Evolutionary conservation across 768 basidiomycete genomes (phyloP), one percentile per base, ranked within the genome.

Genomic region (Asterophora parasitica): DNA sequence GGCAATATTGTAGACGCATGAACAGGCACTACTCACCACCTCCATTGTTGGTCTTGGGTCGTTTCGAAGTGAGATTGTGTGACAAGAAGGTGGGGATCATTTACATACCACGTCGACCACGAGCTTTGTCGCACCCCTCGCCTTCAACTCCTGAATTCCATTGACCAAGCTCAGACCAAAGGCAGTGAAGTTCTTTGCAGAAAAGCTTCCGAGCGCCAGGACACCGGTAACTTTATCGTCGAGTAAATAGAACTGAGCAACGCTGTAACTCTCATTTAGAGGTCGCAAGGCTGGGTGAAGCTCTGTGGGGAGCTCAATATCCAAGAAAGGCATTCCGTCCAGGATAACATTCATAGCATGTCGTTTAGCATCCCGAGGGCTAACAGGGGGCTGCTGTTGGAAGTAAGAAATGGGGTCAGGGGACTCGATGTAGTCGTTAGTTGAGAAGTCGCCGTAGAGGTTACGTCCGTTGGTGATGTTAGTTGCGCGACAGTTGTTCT

Each of bases 141-240:
- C 55, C 57, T 74, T 79, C 51, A 82, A 57, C 17, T 65, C 68
- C 41, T 67, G 59, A 42, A 82, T 55, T 4, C 81, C 80, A 19
- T 64, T 54, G 35, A 82, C 51, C 42, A 84, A 57, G 31, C 70
- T 68, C 32, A 57, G 52, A 42, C 71, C 67, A 50, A 81, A 75
- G 4, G 46, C 52, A 30, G 65, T 63, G 51, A 75, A 76, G 46
- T 68, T 68, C 31, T 59, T 62, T 1, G 72, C 76, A 3, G 76
- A 74, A 60, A 82, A 82, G 58, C 78, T 79, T 12, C 79, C 78
- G 5, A 82, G 69, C 3, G 77, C 77, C 20, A 82, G 65, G n/a
- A 81, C 75, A 34, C 81, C 80, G 2, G 78, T 82, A 34, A 61
- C 66, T 26, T 66, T 67, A 53, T 80, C 79, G 2, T 69, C 59